Evolutionary conservation across 2,329 filamentous ascomycete genomes (phyloP), one percentile per base, ranked within the genome.

Genomic region (Xylariaceae sp.): DNA sequence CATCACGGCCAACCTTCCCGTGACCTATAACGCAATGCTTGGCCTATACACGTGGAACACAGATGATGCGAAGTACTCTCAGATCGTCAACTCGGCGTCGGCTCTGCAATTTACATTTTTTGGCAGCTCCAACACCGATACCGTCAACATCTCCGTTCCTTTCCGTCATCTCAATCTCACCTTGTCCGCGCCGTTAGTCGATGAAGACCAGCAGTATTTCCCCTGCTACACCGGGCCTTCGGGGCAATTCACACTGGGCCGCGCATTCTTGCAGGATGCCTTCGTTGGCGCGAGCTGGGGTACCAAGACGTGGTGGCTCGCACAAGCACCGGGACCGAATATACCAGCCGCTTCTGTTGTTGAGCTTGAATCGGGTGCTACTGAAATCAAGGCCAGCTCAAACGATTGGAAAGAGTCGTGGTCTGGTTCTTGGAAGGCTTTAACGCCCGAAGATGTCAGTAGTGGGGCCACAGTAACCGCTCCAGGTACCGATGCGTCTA

Each of bases 241-340:
- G 2, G 38, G 44, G 1, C 17, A 34, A 4, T 65, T 64, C 44
- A 55, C 53, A 2, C 62, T 73, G 2, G 71, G 71, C 1, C 63
- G 68, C 15, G 65, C 67, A 1, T 73, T 72, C 45, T 55, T 73
- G 1, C 71, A 74, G 46, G 69, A 70, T 19, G 67, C 70, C 3
- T 73, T 73, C 33, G 41, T 72, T 0, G 68, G 63, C 3, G 64
- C 61, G 6, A 66, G 70, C 44, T 69, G 64, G 61, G 54, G 57
- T 15, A 31, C 47, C 0, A 55, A 57, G 17, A 58, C 49, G 13
- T 61, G 59, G 54, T 69, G 63, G 56, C 53, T 71, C 8, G 67
- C 60, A 4, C 66, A 70, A 41, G 66, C 65, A 4, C 66, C 67
- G 2, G 66, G 66, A 0, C 68, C 67, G 1, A 59, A 54, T 31